Evolutionary conservation across 2,329 filamentous ascomycete genomes (phyloP).

Genomic region (Ophiosphaerella herpotricha): DNA sequence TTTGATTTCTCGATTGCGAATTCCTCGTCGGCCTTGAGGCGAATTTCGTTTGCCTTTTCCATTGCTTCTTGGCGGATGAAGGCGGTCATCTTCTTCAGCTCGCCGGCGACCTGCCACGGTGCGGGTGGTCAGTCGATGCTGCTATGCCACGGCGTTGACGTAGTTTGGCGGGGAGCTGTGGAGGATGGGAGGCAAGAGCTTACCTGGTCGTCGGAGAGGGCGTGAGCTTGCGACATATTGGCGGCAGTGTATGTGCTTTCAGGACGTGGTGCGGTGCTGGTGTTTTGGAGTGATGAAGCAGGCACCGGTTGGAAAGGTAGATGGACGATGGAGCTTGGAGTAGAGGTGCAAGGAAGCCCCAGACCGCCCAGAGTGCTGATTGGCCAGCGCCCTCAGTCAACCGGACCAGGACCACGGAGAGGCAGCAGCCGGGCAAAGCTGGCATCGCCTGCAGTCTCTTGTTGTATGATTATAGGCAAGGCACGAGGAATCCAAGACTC

Average conservation of each 20-base stretch:
- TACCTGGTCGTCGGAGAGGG: constrained; percentile 97
- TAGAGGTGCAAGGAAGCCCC: constrained; percentile 23
- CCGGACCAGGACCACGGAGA: too few species aligned
- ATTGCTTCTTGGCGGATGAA: constrained; percentile 99
- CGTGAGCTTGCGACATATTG: constrained; percentile 89
- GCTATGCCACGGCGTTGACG: constrained; percentile 31
- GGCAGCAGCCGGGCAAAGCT: too few species aligned
- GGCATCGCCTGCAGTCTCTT: too few species aligned
- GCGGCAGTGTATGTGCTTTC: constrained; percentile 29
- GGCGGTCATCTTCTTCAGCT: constrained; percentile 99
- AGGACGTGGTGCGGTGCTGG: constrained; percentile 7
- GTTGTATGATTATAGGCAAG: too few species aligned
- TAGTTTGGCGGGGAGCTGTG: constrained; percentile 28
- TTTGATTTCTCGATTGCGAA: constrained; percentile 99
- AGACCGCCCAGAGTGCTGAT: constrained; percentile 28
- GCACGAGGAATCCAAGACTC: too few species aligned
- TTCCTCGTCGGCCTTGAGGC: constrained; percentile 98
- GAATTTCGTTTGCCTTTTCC: constrained; percentile 96
- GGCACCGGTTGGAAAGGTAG: constrained; percentile 8
- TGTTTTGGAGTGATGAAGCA: constrained; percentile 14
- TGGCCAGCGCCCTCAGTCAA: constrained; percentile 14
- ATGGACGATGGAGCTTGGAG: constrained; percentile 29
- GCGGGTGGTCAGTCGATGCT: constrained; percentile 33
- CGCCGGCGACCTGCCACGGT: constrained; percentile 78
- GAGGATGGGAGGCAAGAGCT: constrained; percentile 19